Evolutionary conservation across 169 alveolate species (phyloP), one percentile per base, ranked within the genome.

Genomic region (Plasmodium ovale): DNA sequence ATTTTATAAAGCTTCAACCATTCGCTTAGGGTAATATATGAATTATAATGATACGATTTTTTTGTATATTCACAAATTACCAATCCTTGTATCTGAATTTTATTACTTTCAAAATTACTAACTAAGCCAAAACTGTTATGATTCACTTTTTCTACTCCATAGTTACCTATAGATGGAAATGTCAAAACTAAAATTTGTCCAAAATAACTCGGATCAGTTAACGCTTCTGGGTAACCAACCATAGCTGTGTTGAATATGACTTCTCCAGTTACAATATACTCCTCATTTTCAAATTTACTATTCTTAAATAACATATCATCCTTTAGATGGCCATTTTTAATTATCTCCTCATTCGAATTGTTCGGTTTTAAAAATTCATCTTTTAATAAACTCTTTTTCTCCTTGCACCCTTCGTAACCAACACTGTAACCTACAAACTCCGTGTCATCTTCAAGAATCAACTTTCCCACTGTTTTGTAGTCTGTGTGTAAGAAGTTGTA

Each of bases 191-290:
- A 89, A 47, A 96, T 94, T 84, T 96, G 98, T 21, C 97, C 98
- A 27, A 92, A 89, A 70, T 93, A 96, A 56, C 96, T 93, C 0
- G 98, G 97, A 59, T 96, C 98, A 0, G 98, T 94, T 69, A 96
- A 94, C 10, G 97, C 93, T 79, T 96, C 98, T 4, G 97, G 96
- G 64, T 94, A 96, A n/a, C 96, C 98, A 44, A 95, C 95, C 97
- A 95, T 94, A 21, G 96, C 94, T 7, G 98, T 96, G 77, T 94
- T 90, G 92, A 96, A 96, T 58, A 96, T 97, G 54, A 94, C 95
- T 87, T 95, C 97, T 16, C 98, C 98, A 35, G 88, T 77, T 25
- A 77, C 88, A 27, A 77, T 77, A 77, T 59, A 77, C 39, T 77
- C 88, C n/a, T 77, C 88, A 77, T 77, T 77, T 77, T 77, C 88